Base-by-base conservation (phyloP, 208 protist species). In the Crithidia mellificae region DNA sequence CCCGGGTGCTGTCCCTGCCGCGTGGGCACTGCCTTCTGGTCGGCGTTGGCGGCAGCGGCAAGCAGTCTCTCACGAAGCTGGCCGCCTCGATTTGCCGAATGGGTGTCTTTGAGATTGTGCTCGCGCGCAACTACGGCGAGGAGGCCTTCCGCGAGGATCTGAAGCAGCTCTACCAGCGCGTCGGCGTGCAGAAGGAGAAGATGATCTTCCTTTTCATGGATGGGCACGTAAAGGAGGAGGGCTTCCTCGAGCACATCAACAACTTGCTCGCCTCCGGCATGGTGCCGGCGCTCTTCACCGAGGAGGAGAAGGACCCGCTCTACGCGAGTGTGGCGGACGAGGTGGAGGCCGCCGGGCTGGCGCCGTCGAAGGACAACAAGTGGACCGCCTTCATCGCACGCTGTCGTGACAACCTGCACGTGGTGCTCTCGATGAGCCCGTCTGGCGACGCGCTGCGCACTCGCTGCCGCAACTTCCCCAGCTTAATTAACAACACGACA, bases 241-340 rank as follows among this genome's bases (percentile, higher is more conserved):
- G 94, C 34, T 99, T 99, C 75, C 81, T 99, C 8, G 98, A 99
- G 87, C 83, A 98, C 41, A 98, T 99, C 79, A 99, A 99, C 87
- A 99, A 99, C 85, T 98, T 99, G 84, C 87, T 99, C 1, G 98
- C 98, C 57, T 96, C 92, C 14, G 98, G 98, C 50, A 98, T 99
- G 83, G 98, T 99, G 41, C 98, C 98, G 12, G 98, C 98, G 8
- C 86, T 99, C 17, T 99, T 98, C 78, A 72, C 86, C n/a, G 94
- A 98, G 56, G 96, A 99, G 64, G 98, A 99, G 77, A 98, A 98
- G 80, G 97, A 99, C 29, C 74, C 85, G 6, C 80, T 99, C 20
- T 98, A 98, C 77, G 87, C 77, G 52, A 84, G 75, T 30, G 90
- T 99, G 2, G 74, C 85, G n/a, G 87, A 91, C 11, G 97, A 99